Evolutionary conservation across 2,329 filamentous ascomycete genomes (phyloP), one percentile per base, ranked within the genome.

Genomic region (Coleophoma crateriformis): DNA sequence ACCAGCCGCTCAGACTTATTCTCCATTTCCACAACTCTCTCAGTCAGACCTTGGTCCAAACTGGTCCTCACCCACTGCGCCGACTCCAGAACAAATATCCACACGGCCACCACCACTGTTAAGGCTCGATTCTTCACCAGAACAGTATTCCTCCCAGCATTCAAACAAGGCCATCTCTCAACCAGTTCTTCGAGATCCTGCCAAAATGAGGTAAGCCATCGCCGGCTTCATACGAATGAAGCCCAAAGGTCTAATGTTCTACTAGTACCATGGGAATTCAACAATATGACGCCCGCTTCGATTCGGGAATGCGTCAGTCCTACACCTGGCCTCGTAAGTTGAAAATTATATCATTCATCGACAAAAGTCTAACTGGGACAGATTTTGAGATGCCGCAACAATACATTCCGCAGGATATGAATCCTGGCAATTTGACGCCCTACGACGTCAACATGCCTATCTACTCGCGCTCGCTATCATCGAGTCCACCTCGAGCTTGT

Each of bases 401-500:
- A 47, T 62, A 58, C 45, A 55, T 65, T 40, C 53, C 55, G 17
- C 57, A 59, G 33, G 37, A 47, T 7, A 27, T 47, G 27, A 56
- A 58, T 39, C 51, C 55, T 15, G 58, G 55, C 38, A 55, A 59
- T 35, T 56, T 61, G 47, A 56, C 59, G 38, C 57, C 57, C 5
- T 49, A 46, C 12, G 63, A 65, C 45, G 54, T 59, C 14, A 64
- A 64, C 37, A 55, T 61, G 49, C 61, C 61, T 13, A 52, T 59
- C 17, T 66, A 62, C 51, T 48, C 63, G 44, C 59, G 64, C 49
- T 65, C 65, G 35, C 48, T 63, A 42, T 81, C 79, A 37, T 75
- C 75, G 19, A 85, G 81, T 65, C 80, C 81, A 22, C 78, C 79
- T 6, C 73, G 75, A 54, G 67, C 68, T 42, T 69, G 68, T 35